Conservation (phyloP, 2,329 filamentous ascomycete genomes). For the Aspergillus nomiae region DNA sequence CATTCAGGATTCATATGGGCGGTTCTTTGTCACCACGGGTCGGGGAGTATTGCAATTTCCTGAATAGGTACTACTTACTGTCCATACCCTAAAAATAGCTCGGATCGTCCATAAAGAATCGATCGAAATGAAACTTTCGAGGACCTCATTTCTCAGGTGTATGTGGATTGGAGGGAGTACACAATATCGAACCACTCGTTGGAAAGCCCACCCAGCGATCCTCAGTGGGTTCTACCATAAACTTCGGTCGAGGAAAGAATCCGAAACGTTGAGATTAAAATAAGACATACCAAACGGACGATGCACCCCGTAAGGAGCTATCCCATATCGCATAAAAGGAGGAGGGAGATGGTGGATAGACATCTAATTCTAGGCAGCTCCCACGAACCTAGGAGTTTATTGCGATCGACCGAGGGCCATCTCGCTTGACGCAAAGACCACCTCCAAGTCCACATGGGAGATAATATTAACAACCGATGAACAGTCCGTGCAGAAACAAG, state of each 20-base stretch:
- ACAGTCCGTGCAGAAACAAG: constrained; percentile 16
- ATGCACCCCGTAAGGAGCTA: background rate
- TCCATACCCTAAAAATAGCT: background rate
- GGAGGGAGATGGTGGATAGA: background rate
- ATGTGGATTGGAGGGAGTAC: background rate
- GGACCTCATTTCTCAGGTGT: background rate
- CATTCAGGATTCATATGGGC: background rate
- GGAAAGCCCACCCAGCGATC: background rate
- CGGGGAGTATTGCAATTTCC: background rate
- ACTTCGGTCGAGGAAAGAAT: background rate
- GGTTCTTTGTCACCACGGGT: background rate
- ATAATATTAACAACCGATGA: constrained; percentile 15
- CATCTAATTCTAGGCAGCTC: background rate
- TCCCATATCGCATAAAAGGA: background rate
- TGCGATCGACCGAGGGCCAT: constrained; percentile 17
- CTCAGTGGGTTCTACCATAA: background rate
- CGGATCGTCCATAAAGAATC: background rate
- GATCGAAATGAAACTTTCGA: background rate
- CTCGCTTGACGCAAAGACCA: constrained; percentile 19
- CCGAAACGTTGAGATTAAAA: background rate
- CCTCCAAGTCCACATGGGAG: constrained; percentile 17
- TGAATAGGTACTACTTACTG: background rate
- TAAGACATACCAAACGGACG: background rate
- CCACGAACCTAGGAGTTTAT: constrained; percentile 9
- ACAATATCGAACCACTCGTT: background rate